Evolutionary conservation across 352 stramenopile species (phyloP).

Genomic region (Phytophthora lateralis): DNA sequence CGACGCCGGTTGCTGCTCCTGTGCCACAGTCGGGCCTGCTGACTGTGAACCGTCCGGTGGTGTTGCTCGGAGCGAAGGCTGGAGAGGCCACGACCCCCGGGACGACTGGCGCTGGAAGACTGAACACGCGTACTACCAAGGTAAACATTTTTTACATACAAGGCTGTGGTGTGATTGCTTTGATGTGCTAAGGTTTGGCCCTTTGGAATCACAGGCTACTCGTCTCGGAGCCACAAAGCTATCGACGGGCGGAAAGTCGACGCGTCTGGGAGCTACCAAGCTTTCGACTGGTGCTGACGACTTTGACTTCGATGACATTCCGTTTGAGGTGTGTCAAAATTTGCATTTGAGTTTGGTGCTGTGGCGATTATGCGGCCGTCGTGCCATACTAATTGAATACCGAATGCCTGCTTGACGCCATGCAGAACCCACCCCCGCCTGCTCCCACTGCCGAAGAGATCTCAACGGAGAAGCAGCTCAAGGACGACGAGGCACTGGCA

Average conservation of each 20-base stretch:
- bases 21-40: slow-evolving; percentile 46
- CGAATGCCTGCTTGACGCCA: neutral
- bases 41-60: slow-evolving; percentile 68
- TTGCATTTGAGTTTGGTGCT: neutral
- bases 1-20: slow-evolving; percentile 15
- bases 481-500: slow-evolving; percentile 87
- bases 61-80: slow-evolving; percentile 63
- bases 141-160: slow-evolving; percentile 26
- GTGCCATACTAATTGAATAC: neutral
- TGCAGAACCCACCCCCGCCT: slow-evolving; percentile 70
- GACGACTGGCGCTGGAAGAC: slow-evolving; percentile 41
- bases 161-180: neutral
- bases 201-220: slow-evolving; percentile 21
- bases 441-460: slow-evolving; percentile 37
- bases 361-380: neutral
- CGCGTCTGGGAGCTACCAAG: slow-evolving; percentile 77
- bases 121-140: slow-evolving; percentile 69
- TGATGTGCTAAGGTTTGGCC: neutral
- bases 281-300: slow-evolving; percentile 64
- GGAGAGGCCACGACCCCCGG: slow-evolving; percentile 49
- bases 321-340: slow-evolving; percentile 63
- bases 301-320: slow-evolving; percentile 91
- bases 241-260: slow-evolving; percentile 46
- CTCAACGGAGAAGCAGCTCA: slow-evolving; percentile 76
- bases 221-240: slow-evolving; percentile 44